Conservation (phyloP, 1,284 basidiomycete genomes). For the Fomitopsis betulina region DNA sequence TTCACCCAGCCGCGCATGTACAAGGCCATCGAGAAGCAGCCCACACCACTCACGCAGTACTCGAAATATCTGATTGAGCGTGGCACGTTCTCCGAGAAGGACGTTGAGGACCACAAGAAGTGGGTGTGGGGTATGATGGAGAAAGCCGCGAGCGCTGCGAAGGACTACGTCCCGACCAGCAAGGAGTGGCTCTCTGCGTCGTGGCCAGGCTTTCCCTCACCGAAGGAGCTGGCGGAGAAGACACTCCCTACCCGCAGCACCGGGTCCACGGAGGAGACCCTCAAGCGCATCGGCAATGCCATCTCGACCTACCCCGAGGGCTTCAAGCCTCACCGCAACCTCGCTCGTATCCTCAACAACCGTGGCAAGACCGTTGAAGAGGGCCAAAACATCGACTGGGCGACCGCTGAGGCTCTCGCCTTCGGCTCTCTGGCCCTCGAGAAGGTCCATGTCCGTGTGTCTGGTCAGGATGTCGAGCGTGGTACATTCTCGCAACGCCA, state of each 20-base stretch:
- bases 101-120: slow-evolving; percentile 97
- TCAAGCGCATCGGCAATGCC: slow-evolving; percentile 83
- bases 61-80: slow-evolving; percentile 88
- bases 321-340: slow-evolving; percentile 91
- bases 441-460: slow-evolving; percentile 92
- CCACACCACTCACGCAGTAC: slow-evolving; percentile 90
- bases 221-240: slow-evolving; percentile 91
- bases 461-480: slow-evolving; percentile 98
- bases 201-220: slow-evolving; percentile 98
- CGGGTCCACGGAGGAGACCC: slow-evolving; percentile 74
- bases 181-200: slow-evolving; percentile 98
- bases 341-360: slow-evolving; percentile 85
- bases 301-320: slow-evolving; percentile 83
- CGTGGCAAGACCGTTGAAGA: slow-evolving; percentile 91
- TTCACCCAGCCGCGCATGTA: slow-evolving; percentile 99
- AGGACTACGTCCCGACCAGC: slow-evolving; percentile 91
- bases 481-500: slow-evolving; percentile 99
- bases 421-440: slow-evolving; percentile 74
- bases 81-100: slow-evolving; percentile 91
- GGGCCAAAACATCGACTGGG: slow-evolving; percentile 95
- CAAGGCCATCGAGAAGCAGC: slow-evolving; percentile 93
- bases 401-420: slow-evolving; percentile 98
- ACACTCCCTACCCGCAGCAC: slow-evolving; percentile 88
- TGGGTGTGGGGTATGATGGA: slow-evolving; percentile 99
- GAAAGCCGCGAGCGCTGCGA: slow-evolving; percentile 84